Base-by-base conservation (phyloP, 306 rosid genomes). In the Gastrolobium villosum region DNA sequence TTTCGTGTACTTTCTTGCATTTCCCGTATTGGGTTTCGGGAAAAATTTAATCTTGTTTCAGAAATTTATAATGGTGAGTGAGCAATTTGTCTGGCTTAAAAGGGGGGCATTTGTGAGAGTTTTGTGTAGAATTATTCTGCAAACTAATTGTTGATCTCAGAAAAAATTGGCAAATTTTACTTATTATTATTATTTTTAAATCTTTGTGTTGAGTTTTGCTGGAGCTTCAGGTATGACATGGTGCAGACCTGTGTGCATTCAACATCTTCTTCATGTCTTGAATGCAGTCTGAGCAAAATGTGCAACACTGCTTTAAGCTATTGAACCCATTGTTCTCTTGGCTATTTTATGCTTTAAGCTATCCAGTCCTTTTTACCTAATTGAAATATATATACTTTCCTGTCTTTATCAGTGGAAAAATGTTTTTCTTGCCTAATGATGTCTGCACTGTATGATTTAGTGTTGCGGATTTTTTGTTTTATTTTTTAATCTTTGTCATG, bases 251-350 rank as follows among this genome's bases (percentile, higher is more conserved):
- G 56, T 45, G 52, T 49, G 60, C 54, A 34, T 77, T 53, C 28
- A 14, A 40, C 45, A 34, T 77, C 15, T 48, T 46, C 37, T 44
- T 54, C 65, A 54, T 77, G 39, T 56, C 40, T 57, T 66, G 59
- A 57, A 5, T 67, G 77, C 60, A 60, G 75, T 81, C 41, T 68
- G 13, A 50, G 41, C 14, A 56, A 44, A 26, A 26, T 67, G 32
- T 10, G 30, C 20, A 76, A 10, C 30, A 15, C 40, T 28, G 43
- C 48, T 65, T 3, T 6, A 8, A 11, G 40, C 43, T 32, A 8
- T 60, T 6, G 39, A 53, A 43, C 45, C n/a, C 6, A 35, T 36
- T 13, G 63, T 30, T 79, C 34, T 35, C 9, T 59, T 68, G 20
- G 71, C 14, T 45, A 39, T 10, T 3, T 6, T 66, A 3, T 65